Base-by-base conservation (phyloP, 345 rosid genomes). In the Brassica nigra region DNA sequence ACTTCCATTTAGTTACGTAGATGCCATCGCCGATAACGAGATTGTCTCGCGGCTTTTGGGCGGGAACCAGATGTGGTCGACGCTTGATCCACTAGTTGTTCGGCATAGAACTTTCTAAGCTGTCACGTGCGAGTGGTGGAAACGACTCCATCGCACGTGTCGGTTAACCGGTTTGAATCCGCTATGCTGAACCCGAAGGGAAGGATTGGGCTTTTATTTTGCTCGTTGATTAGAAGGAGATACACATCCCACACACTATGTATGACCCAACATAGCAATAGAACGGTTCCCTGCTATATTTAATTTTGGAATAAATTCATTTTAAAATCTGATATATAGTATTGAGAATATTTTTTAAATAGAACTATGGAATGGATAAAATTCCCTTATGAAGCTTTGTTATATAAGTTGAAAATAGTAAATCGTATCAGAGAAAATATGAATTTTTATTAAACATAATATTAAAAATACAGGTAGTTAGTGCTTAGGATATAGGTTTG, bases 81-180 rank as follows among this genome's bases (percentile, higher is more conserved):
- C 88, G 75, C 86, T 88, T 80, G 99, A 92, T 71, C 87, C 93
- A 72, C 91, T 92, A 80, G 84, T 82, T 87, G 85, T 87, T 87
- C 71, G 78, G 75, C 90, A 81, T 84, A 15, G 73, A 71, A 80
- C 68, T 65, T 75, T 65, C 47, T 80, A 52, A 80, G 71, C 8
- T 75, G 68, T 30, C 76, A 64, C 73, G 76, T 80, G 72, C 39
- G 55, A 31, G 11, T 68, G 29, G 59, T 62, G 75, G 63, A 18
- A 62, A 34, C 9, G 23, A 8, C 8, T 36, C 29, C 3, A 33
- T 27, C 33, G 16, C 79, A 63, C 76, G 79, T 68, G 83, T 3
- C 49, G 11, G 4, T 7, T 4, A 39, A 68, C 23, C 6, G 73
- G 44, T 14, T 67, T 73, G 64, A 8, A 64, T 6, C 33, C 12